These are phyloP conservation scores for Oryza glaberrima DNA, from an alignment of 176 grass and related monocot species.

Conservation along the genomic window DNA sequence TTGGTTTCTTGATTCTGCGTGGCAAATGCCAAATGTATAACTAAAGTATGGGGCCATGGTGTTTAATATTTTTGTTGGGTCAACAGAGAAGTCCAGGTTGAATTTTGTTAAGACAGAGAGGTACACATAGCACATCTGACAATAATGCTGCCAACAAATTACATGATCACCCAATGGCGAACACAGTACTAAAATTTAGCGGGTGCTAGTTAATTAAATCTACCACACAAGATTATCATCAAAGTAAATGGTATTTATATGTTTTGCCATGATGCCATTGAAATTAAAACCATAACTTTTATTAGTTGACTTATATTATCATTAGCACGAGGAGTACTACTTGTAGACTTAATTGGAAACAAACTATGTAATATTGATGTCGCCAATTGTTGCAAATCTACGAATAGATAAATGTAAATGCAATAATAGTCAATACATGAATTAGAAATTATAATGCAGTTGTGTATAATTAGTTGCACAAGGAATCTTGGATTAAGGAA, in stretches of 20 bases:
- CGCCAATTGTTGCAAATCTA: neutral
- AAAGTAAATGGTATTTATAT: neutral
- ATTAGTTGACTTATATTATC: neutral
- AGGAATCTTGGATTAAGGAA: neutral
- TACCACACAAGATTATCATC: too few relatives aligned
- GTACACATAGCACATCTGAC: too few relatives aligned
- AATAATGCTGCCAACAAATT: too few relatives aligned
- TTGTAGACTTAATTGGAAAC: neutral
- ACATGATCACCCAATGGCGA: too few relatives aligned
- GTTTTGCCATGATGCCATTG: neutral
- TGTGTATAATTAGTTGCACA: neutral
- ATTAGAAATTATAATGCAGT: neutral
- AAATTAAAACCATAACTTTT: neutral
- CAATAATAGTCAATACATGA: neutral
- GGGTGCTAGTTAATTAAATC: too few relatives aligned
- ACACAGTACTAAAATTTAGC: too few relatives aligned
- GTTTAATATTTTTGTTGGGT: neutral
- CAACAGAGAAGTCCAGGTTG: neutral
- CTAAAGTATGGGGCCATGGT: neutral
- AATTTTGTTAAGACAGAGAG: neutral
- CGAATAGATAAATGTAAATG: neutral
- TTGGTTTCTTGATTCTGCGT: conserved; percentile 17
- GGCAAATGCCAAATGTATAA: conserved; percentile 20
- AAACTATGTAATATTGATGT: neutral
- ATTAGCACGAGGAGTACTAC: too few relatives aligned